phyloP scores from a whole-genome alignment of 352 stramenopile genomes.

The Pythium dissimile region DNA sequence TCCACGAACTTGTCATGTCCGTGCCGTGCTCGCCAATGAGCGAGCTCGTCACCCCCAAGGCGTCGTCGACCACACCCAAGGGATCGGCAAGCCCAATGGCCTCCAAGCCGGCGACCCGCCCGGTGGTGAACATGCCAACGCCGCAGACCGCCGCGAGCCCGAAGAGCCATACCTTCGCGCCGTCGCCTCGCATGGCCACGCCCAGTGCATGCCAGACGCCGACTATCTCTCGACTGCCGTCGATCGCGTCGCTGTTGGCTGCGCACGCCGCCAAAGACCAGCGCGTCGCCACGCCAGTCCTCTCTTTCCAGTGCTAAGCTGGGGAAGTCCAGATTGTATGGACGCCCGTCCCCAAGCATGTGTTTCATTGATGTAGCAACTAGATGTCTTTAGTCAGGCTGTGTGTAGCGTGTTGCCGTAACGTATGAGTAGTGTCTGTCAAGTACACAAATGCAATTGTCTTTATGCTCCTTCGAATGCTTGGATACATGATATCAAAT shows the following conservation, averaged over 20 bases:
- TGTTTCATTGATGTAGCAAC: conserved; percentile 7
- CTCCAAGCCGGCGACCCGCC: background rate
- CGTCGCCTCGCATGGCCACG: conserved; percentile 11
- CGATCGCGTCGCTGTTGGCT: conserved; percentile 53
- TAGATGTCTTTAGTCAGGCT: conserved; percentile 7
- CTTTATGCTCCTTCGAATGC: background rate
- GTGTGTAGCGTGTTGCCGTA: conserved; percentile 1
- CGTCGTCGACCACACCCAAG: conserved; percentile 20
- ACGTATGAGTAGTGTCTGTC: background rate
- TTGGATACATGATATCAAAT: background rate
- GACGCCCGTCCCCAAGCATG: background rate
- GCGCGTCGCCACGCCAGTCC: conserved; percentile 2
- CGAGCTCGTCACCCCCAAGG: conserved; percentile 35
- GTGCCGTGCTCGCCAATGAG: conserved; percentile 58
- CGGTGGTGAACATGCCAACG: background rate
- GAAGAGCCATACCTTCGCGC: conserved; percentile 10
- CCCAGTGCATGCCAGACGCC: conserved; percentile 25
- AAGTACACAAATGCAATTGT: background rate
- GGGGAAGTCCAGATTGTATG: conserved; percentile 15
- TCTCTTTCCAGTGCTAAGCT: conserved; percentile 21
- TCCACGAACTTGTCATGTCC: conserved; percentile 55
- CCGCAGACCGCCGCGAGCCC: background rate
- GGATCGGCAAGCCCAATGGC: conserved; percentile 4
- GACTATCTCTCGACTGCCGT: conserved; percentile 40
- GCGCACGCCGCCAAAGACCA: conserved; percentile 10